Conservation (phyloP, 176 grass and related monocot species). For the Rhynchospora pubera region DNA sequence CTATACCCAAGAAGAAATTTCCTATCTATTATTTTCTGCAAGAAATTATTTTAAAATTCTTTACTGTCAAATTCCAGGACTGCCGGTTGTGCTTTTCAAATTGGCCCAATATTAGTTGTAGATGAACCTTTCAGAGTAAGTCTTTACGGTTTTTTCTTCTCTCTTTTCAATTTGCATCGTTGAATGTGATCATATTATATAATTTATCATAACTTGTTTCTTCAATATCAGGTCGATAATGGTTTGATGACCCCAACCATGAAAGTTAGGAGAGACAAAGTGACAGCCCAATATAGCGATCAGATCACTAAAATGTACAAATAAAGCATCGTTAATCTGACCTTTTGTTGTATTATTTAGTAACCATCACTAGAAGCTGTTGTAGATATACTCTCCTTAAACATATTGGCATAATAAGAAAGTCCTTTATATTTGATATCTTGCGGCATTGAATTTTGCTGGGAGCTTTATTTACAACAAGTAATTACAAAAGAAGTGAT, state of each 20-base stretch:
- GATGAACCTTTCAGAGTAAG: constrained; percentile 77
- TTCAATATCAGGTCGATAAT: constrained; percentile 60
- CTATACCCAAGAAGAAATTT: neutral
- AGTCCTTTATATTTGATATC: no score
- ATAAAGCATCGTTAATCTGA: constrained; percentile 7
- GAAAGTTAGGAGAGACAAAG: constrained; percentile 76
- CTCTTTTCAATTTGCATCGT: neutral
- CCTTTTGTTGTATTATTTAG: neutral
- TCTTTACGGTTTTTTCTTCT: neutral
- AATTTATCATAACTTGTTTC: neutral
- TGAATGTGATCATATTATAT: neutral
- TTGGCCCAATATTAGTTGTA: constrained; percentile 60
- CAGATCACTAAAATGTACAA: constrained; percentile 59
- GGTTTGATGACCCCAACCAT: constrained; percentile 92
- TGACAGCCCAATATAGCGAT: constrained; percentile 42
- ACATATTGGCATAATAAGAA: neutral
- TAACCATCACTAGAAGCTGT: neutral
- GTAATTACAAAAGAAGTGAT: no score
- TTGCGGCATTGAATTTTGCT: no score
- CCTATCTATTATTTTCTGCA: neutral
- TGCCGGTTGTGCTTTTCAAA: constrained; percentile 46
- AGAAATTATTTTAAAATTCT: neutral
- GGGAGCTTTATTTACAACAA: no score
- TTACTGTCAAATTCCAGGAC: constrained; percentile 41
- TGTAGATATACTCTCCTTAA: neutral